A percentile compares a stretch with the other conserved stretches of the same genome.
phyloP scores from a whole-genome alignment of 2,329 filamentous ascomycete species.

The Beauveria caledonica region DNA sequence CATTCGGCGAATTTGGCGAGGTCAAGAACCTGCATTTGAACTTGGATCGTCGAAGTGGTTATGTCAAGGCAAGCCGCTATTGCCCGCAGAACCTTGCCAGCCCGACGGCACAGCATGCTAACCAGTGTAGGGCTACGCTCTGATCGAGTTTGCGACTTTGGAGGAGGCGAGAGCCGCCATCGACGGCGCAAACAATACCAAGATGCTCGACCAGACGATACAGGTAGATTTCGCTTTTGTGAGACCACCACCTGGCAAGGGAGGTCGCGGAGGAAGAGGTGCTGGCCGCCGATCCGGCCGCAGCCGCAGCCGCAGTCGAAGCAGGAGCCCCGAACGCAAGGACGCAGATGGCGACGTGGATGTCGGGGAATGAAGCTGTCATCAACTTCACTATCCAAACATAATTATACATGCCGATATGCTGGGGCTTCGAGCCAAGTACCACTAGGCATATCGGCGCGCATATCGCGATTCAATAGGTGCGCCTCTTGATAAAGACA shows the following conservation, averaged over 20 bases:
- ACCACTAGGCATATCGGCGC: slow-evolving; percentile 21
- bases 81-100: neutral
- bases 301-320: slow-evolving; percentile 41
- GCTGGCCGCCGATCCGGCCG: slow-evolving; percentile 33
- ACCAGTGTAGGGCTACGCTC: slow-evolving; percentile 60
- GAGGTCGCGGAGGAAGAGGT: slow-evolving; percentile 29
- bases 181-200: slow-evolving; percentile 66
- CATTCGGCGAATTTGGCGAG: slow-evolving; percentile 76
- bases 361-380: slow-evolving; percentile 17
- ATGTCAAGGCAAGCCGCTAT: slow-evolving; percentile 61
- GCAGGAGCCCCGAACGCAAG: slow-evolving; percentile 30
- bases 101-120: neutral
- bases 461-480: slow-evolving; percentile 19
- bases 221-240: slow-evolving; percentile 81
- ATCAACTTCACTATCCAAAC: neutral
- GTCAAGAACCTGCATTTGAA: slow-evolving; percentile 84
- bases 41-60: slow-evolving; percentile 72
- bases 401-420: slow-evolving; percentile 18
- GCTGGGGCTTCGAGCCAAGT: slow-evolving; percentile 9
- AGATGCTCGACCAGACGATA: slow-evolving; percentile 74
- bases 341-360: slow-evolving; percentile 17
- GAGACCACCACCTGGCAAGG: slow-evolving; percentile 57
- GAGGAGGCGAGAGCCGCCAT: slow-evolving; percentile 76
- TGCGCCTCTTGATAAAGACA: slow-evolving; percentile 13
- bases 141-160: slow-evolving; percentile 77